Evolutionary conservation across 2,329 filamentous ascomycete species (phyloP).

Genomic region (Cytospora chrysosperma): DNA sequence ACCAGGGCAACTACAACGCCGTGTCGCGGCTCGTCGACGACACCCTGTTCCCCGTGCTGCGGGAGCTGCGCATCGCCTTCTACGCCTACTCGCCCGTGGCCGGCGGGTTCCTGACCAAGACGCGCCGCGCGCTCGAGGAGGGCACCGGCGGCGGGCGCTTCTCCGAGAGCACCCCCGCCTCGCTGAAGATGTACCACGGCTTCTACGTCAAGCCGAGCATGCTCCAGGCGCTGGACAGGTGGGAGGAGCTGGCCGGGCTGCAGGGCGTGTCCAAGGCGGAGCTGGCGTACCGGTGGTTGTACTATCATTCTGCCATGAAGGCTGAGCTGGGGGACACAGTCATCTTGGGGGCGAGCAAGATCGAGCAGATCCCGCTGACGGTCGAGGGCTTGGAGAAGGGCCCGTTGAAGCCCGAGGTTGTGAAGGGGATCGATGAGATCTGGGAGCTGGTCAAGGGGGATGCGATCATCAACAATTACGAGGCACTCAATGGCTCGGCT

Average conservation of each 20-base stretch:
- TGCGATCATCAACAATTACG: conserved; percentile 31
- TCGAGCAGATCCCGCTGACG: conserved; percentile 50
- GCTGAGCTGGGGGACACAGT: conserved; percentile 37
- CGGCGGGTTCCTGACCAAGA: conserved; percentile 58
- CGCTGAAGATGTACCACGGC: conserved; percentile 31
- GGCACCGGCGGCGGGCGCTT: conserved; percentile 43
- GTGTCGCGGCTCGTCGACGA: conserved; percentile 39
- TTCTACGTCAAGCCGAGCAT: conserved; percentile 34
- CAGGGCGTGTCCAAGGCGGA: conserved; percentile 56
- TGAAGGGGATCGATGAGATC: conserved; percentile 70
- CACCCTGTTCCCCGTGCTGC: conserved; percentile 43
- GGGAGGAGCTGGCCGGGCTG: conserved; percentile 41
- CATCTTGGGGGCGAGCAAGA: conserved; percentile 43
- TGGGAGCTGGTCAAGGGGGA: conserved; percentile 67
- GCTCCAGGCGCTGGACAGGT: conserved; percentile 55
- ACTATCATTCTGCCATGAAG: conserved; percentile 51
- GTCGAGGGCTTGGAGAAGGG: conserved; percentile 54
- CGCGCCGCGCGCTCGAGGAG: conserved; percentile 28
- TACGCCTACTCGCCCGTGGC: conserved; percentile 52
- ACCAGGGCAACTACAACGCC: conserved; percentile 44
- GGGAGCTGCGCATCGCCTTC: conserved; percentile 39
- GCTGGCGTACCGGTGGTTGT: conserved; percentile 58
- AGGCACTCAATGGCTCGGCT: neutral
- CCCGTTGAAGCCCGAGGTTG: conserved; percentile 68
- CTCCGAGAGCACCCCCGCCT: conserved; percentile 39